Evolutionary conservation across 768 basidiomycete species (phyloP), one percentile per base, ranked within the genome.

Genomic region (Bullera alba): DNA sequence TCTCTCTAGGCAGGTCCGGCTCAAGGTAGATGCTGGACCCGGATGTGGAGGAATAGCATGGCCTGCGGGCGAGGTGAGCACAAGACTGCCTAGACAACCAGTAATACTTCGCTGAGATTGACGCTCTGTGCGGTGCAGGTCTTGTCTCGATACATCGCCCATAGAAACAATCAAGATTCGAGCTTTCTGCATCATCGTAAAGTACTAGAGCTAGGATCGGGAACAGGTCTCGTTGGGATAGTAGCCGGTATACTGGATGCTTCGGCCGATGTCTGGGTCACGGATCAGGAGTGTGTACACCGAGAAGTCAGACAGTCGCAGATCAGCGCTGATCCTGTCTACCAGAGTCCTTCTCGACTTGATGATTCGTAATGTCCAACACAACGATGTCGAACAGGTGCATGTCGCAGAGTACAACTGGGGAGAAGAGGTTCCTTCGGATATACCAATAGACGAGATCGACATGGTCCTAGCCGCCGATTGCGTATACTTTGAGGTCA

Each of bases 31-130:
- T 68, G 82, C 88, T 6, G 77, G 82, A 36, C 86, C 87, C 16
- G 91, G 91, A 1, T 95, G 91, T 69, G 91, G 91, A 14, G 91
- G 91, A 4, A 80, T 91, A 32, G 83, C 86, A 2, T 93, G 91
- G 91, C 87, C 87, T 3, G 87, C 90, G 6, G 91, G 89, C 58
- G 81, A 88, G 79, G 89, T 89, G 59, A 59, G 75, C 21, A 39
- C 32, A 26, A 21, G 4, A 35, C 27, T 29, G 34, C 15, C 43
- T 22, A 25, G 23, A 3, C 43, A 21, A 34, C 42, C 19, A 16
- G 21, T 10, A 29, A 10, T 8, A 36, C 27, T n/a, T 43, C 4
- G 10, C 23, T 34, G 23, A 17, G 42, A 44, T 51, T 34, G 48
- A 29, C 22, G n/a, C 12, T 10, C 2, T 22, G 34, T 17, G n/a